phyloP scores from a whole-genome alignment of 2,329 filamentous ascomycete species.

The Shiraia sp. region DNA sequence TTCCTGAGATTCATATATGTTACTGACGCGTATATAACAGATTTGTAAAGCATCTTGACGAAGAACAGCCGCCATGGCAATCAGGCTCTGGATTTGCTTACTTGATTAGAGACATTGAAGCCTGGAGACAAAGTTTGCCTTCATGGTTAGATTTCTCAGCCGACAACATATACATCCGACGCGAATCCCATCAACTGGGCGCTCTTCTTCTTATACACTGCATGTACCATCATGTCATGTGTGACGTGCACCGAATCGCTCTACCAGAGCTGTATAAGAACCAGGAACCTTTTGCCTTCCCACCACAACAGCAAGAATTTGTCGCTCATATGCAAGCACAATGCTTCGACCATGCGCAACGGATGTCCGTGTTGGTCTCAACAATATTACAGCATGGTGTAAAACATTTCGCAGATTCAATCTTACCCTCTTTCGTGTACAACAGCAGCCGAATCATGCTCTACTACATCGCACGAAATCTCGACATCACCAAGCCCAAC shows the following conservation, averaged over 20 bases:
- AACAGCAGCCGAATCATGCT: slow-evolving; percentile 42
- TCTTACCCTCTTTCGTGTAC: slow-evolving; percentile 38
- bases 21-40: slow-evolving; percentile 8
- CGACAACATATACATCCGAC: slow-evolving; percentile 40
- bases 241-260: slow-evolving; percentile 37
- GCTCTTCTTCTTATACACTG: slow-evolving; percentile 38
- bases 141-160: slow-evolving; percentile 38
- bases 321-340: slow-evolving; percentile 30
- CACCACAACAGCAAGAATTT: slow-evolving; percentile 27
- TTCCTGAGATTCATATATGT: neutral
- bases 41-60: slow-evolving; percentile 38
- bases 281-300: slow-evolving; percentile 34
- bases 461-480: slow-evolving; percentile 35
- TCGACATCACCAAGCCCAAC: slow-evolving; percentile 32
- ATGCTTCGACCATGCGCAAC: slow-evolving; percentile 38
- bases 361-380: slow-evolving; percentile 31
- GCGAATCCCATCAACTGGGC: slow-evolving; percentile 38
- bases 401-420: slow-evolving; percentile 38
- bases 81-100: slow-evolving; percentile 31
- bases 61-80: slow-evolving; percentile 36
- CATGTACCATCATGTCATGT: slow-evolving; percentile 41
- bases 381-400: slow-evolving; percentile 36
- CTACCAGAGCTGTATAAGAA: slow-evolving; percentile 37
- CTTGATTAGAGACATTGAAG: slow-evolving; percentile 29
- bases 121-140: slow-evolving; percentile 34